Conservation (phyloP, 2,329 filamentous ascomycete genomes). For the Cordyceps farinosa region DNA sequence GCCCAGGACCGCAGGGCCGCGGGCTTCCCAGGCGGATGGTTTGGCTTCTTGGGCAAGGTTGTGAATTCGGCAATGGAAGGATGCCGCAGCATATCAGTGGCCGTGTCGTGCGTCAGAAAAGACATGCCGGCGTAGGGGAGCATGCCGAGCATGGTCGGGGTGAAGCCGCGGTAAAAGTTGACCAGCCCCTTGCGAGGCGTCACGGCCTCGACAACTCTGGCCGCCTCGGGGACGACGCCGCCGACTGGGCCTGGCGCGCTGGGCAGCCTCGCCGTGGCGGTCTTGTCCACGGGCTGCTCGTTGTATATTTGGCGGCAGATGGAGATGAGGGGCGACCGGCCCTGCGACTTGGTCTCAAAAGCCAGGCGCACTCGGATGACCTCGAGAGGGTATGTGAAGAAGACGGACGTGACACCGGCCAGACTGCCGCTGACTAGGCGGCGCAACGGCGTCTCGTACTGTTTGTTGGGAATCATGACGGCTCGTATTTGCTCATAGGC, state of each 20-base stretch:
- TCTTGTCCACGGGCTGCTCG: constrained; percentile 55
- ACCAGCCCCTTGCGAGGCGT: constrained; percentile 64
- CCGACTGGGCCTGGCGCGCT: constrained; percentile 29
- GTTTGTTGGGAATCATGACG: constrained; percentile 64
- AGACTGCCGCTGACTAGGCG: constrained; percentile 70
- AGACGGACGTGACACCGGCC: constrained; percentile 85
- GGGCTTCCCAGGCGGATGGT: constrained; percentile 55
- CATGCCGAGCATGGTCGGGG: constrained; percentile 89
- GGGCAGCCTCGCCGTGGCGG: constrained; percentile 28
- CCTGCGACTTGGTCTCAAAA: constrained; percentile 81
- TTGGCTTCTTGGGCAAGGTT: constrained; percentile 61
- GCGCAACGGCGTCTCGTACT: constrained; percentile 76
- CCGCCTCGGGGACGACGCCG: constrained; percentile 40
- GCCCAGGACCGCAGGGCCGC: constrained; percentile 79
- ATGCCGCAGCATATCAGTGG: constrained; percentile 76
- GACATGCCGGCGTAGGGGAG: constrained; percentile 93
- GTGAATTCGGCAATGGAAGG: constrained; percentile 68
- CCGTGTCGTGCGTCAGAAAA: constrained; percentile 91
- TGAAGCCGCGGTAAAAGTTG: constrained; percentile 96
- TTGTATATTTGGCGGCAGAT: constrained; percentile 86
- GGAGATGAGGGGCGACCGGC: constrained; percentile 64
- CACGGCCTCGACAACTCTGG: constrained; percentile 41
- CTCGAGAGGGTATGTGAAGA: constrained; percentile 94
- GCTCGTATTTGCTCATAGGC: constrained; percentile 95
- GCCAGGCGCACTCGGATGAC: constrained; percentile 88